Base-by-base conservation (phyloP, 2,329 filamentous ascomycete genomes). In the Colletotrichum eremochloae region DNA sequence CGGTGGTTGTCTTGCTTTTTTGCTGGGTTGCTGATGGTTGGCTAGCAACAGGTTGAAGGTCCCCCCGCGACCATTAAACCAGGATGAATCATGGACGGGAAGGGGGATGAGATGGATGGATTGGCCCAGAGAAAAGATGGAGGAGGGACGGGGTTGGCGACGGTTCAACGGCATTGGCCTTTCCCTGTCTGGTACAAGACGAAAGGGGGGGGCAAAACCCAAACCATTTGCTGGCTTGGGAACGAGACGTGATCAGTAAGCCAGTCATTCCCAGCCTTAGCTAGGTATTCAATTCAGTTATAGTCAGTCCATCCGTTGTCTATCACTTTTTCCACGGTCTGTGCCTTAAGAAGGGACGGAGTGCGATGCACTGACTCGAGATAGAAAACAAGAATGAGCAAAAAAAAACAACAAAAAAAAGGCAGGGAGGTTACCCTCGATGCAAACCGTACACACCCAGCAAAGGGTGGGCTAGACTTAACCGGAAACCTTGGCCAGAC, bases 151-250 rank as follows among this genome's bases (percentile, higher is more conserved):
- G 68, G 31, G 63, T 62, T 61, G 42, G 63, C 48, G 33, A 62
- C 55, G 63, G 56, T 42, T 31, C 48, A 67, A 67, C 46, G 63
- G 56, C 63, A 62, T 48, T 71, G 68, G 63, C 56, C 2, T 44
- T 63, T 36, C 33, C 42, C 58, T 57, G 50, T 40, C 58, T 55
- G 38, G 62, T 52, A 64, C 62, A 24, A 42, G 18, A 46, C 24
- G n/a, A 33, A 63, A 63, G 40, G 61, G 61, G 24, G 24, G 24
- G 24, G 1, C 24, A 24, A 24, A 24, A 24, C 24, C 24, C 24
- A 24, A 24, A 24, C 69, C 69, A 60, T 60, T 40, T 29, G 60
- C 53, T 72, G 69, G 69, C 69, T 67, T 61, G 60, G 69, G 66
- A 55, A 70, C 48, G 70, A 61, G 66, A 69, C 69, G 55, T 20